These are phyloP conservation scores for Cystofilobasidium capitatum DNA, from an alignment of 768 basidiomycete species.

Conservation along the genomic window DNA sequence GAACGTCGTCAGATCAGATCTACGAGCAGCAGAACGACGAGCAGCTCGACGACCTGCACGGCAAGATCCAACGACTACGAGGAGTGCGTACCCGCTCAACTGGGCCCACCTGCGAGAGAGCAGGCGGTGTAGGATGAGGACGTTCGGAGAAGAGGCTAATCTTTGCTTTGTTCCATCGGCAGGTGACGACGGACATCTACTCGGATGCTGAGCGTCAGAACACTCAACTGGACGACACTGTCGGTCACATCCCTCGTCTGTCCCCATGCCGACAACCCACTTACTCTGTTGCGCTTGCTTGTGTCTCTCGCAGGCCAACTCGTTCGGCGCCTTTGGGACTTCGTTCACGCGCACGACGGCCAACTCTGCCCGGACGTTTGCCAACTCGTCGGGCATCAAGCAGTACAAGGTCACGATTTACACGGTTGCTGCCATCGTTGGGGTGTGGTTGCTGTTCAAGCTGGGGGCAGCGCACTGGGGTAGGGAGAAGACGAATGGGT, in stretches of 20 bases:
- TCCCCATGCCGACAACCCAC: background rate
- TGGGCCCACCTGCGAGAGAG: background rate
- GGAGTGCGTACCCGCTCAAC: constrained; percentile 47
- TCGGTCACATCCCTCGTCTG: constrained; percentile 38
- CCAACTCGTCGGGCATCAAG: constrained; percentile 54
- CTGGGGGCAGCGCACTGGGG: constrained; percentile 30
- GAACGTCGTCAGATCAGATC: constrained; percentile 22
- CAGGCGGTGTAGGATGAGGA: too few relatives aligned
- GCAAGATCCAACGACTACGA: constrained; percentile 69
- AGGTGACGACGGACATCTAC: constrained; percentile 84
- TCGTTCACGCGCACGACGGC: constrained; percentile 58
- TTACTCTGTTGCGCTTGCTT: too few relatives aligned
- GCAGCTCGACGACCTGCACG: constrained; percentile 68
- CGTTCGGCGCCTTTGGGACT: constrained; percentile 56
- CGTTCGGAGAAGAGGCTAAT: too few relatives aligned
- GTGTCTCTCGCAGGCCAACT: constrained; percentile 49
- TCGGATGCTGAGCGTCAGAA: constrained; percentile 78
- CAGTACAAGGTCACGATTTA: constrained; percentile 60
- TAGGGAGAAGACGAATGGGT: constrained; percentile 8
- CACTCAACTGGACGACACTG: constrained; percentile 63
- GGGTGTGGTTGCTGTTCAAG: constrained; percentile 52
- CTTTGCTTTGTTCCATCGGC: background rate
- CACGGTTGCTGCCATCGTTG: constrained; percentile 50
- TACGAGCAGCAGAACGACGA: constrained; percentile 73
- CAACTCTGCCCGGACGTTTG: constrained; percentile 64